These are phyloP conservation scores for Stagonosporopsis vannaccii DNA, from an alignment of 2,329 filamentous ascomycete species.

Conservation along the genomic window DNA sequence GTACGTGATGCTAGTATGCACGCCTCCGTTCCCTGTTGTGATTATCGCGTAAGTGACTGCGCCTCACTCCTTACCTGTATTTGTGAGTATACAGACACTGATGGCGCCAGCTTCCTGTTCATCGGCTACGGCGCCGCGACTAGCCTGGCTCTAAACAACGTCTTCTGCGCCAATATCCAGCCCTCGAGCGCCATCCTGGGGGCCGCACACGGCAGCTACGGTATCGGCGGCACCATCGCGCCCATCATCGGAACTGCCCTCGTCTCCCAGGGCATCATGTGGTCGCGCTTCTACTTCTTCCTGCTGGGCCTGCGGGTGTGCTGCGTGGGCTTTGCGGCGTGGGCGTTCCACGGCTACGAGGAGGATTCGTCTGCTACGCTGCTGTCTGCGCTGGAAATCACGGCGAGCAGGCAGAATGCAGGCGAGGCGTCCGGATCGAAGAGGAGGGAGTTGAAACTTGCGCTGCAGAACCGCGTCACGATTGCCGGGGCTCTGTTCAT, in stretches of 20 bases:
- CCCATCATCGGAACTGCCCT: conserved; percentile 79
- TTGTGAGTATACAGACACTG: conserved; percentile 11
- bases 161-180: conserved; percentile 62
- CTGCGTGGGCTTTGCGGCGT: conserved; percentile 66
- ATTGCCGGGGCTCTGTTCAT: conserved; percentile 81
- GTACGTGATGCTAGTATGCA: conserved; percentile 70
- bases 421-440: conserved; percentile 50
- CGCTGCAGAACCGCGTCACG: conserved; percentile 65
- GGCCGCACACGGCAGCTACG: conserved; percentile 69
- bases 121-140: conserved; percentile 63
- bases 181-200: conserved; percentile 64
- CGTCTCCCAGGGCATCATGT: conserved; percentile 66
- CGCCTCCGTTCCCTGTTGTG: conserved; percentile 74
- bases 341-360: conserved; percentile 75
- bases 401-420: conserved; percentile 51
- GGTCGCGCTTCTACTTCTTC: conserved; percentile 78
- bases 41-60: conserved; percentile 58
- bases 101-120: conserved; percentile 66
- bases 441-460: conserved; percentile 59
- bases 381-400: conserved; percentile 53
- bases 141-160: conserved; percentile 63
- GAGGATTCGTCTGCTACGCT: conserved; percentile 61
- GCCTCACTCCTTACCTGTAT: background rate
- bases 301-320: conserved; percentile 64
- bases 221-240: conserved; percentile 61